Conservation (phyloP, 176 grass and related monocot genomes). For the Oryza coarctata region DNA sequence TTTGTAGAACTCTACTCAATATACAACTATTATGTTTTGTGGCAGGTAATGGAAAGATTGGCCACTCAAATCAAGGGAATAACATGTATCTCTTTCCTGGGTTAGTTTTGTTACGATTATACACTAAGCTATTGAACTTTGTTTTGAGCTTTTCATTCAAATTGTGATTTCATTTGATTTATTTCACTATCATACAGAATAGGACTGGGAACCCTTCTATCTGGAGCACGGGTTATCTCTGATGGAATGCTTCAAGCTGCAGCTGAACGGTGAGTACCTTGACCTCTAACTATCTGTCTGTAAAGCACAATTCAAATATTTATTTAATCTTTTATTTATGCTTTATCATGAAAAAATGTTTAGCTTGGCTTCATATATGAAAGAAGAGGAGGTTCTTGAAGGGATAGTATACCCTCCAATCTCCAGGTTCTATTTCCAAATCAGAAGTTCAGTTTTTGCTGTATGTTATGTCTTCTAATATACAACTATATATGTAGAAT, state of each 20-base stretch:
- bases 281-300: slow-evolving; percentile 7
- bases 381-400: slow-evolving; percentile 81
- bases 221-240: slow-evolving; percentile 86
- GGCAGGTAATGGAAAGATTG: slow-evolving; percentile 82
- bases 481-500: slow-evolving; percentile 54
- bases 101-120: slow-evolving; percentile 52
- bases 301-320: not conserved
- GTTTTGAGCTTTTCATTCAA: slow-evolving; percentile 14
- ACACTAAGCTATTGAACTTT: slow-evolving; percentile 9
- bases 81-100: slow-evolving; percentile 99
- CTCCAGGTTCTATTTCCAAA: slow-evolving; percentile 59
- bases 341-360: slow-evolving; percentile 6
- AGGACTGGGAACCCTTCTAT: slow-evolving; percentile 94
- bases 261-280: slow-evolving; percentile 72
- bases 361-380: slow-evolving; percentile 96
- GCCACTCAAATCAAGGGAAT: slow-evolving; percentile 97
- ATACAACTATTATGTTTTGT: slow-evolving; percentile 19
- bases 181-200: slow-evolving; percentile 51
- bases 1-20: not conserved
- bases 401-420: slow-evolving; percentile 94
- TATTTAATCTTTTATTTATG: slow-evolving; percentile 34
- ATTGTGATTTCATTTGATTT: slow-evolving; percentile 24
- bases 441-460: slow-evolving; percentile 22
- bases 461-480: slow-evolving; percentile 17
- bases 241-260: slow-evolving; percentile 97